Evolutionary conservation across 345 rosid species (phyloP).

Genomic region (Hypericum androsaemum): DNA sequence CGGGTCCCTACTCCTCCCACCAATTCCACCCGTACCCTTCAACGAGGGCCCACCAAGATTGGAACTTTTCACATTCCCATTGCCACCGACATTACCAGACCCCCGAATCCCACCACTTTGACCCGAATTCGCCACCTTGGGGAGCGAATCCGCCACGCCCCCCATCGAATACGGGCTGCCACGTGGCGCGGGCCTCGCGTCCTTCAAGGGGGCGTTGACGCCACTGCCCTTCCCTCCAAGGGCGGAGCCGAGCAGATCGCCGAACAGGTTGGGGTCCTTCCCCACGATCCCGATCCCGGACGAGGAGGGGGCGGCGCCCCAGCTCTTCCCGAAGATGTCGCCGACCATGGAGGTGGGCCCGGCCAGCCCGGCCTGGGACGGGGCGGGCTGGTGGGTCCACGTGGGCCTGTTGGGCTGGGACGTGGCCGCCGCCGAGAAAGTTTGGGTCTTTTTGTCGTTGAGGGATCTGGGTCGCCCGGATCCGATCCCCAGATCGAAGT

Average conservation of each 20-base stretch:
- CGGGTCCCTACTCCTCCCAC: slow-evolving; percentile 53
- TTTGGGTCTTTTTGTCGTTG: slow-evolving; percentile 44
- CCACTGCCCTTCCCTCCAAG: slow-evolving; percentile 50
- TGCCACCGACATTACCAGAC: slow-evolving; percentile 17
- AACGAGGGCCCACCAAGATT: slow-evolving; percentile 63
- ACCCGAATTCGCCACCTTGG: slow-evolving; percentile 35
- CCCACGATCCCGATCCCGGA: slow-evolving; percentile 50
- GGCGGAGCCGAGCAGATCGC: slow-evolving; percentile 80
- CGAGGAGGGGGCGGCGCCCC: slow-evolving; percentile 43
- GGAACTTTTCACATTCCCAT: slow-evolving; percentile 25
- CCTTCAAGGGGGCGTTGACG: slow-evolving; percentile 64
- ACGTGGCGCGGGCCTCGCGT: slow-evolving; percentile 29
- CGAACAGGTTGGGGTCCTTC: slow-evolving; percentile 69
- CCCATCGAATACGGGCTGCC: slow-evolving; percentile 66
- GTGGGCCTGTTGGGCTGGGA: slow-evolving; percentile 73
- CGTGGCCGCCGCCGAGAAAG: slow-evolving; percentile 37
- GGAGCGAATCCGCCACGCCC: slow-evolving; percentile 70
- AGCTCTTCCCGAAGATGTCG: slow-evolving; percentile 75
- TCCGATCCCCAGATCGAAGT: slow-evolving; percentile 70
- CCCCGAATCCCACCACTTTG: slow-evolving; percentile 41
- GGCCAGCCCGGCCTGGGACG: slow-evolving; percentile 25
- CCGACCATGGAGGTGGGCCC: slow-evolving; percentile 85
- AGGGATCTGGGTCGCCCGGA: slow-evolving; percentile 49
- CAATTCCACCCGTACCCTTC: slow-evolving; percentile 37
- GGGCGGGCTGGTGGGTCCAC: slow-evolving; percentile 72